Conservation (phyloP, 2,329 filamentous ascomycete species). For the Diplodia scrobiculata region DNA sequence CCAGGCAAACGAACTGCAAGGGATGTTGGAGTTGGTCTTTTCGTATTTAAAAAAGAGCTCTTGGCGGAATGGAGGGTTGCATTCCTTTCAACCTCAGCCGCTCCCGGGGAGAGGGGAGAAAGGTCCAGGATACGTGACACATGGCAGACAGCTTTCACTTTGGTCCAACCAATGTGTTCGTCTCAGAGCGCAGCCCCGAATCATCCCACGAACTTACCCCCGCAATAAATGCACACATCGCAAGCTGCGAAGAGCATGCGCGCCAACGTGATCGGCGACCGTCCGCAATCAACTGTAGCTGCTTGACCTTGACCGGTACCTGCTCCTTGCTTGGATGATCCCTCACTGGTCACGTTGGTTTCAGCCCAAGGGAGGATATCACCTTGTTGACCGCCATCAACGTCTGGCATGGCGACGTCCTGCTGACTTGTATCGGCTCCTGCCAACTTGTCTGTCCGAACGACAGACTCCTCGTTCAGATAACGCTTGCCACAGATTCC, state of each 20-base stretch:
- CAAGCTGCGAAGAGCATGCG: constrained; percentile 41
- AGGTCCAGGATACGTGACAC: background rate
- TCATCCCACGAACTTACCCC: constrained; percentile 40
- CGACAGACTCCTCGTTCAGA: constrained; percentile 49
- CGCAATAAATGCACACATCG: constrained; percentile 45
- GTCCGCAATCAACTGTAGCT: background rate
- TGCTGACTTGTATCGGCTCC: background rate
- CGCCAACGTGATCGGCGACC: constrained; percentile 34
- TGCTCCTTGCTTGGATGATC: constrained; percentile 23
- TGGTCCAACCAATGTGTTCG: constrained; percentile 6
- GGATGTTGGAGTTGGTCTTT: constrained; percentile 3
- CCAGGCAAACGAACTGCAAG: constrained; percentile 20
- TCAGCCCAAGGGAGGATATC: constrained; percentile 17
- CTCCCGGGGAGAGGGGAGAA: constrained; percentile 1
- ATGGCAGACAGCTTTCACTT: background rate
- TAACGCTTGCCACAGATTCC: constrained; percentile 55
- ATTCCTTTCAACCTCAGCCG: constrained; percentile 16
- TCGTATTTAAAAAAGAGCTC: background rate
- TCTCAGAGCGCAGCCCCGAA: background rate
- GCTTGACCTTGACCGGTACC: background rate
- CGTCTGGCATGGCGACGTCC: constrained; percentile 13
- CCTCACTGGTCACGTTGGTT: constrained; percentile 5
- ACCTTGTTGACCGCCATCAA: constrained; percentile 11
- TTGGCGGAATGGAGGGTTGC: constrained; percentile 15
- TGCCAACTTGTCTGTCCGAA: constrained; percentile 11